phyloP scores from a whole-genome alignment of 208 protist genomes.

The Leishmania amazonensis region DNA sequence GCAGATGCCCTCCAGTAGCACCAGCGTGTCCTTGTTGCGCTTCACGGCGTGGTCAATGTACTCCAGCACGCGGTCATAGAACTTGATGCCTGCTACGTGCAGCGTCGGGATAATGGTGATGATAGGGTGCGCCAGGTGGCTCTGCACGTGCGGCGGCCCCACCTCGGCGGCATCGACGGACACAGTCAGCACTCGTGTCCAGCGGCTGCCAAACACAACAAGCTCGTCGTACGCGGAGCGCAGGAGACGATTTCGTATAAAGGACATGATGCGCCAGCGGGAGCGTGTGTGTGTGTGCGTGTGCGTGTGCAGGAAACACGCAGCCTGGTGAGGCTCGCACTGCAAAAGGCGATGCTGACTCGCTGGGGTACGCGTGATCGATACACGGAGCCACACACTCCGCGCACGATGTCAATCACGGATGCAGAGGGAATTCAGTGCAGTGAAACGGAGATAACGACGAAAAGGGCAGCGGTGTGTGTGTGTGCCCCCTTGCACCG shows the following conservation, averaged over 20 bases:
- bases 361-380: no score
- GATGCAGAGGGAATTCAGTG: not conserved
- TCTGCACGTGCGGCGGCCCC: conserved; percentile 41
- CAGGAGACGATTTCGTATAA: conserved; percentile 36
- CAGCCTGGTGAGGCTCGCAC: not conserved
- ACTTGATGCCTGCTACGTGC: conserved; percentile 80
- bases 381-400: not conserved
- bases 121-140: conserved; percentile 42
- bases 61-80: conserved; percentile 87
- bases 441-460: not conserved
- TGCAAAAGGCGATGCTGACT: not conserved
- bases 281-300: not conserved
- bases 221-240: conserved; percentile 78
- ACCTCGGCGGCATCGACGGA: conserved; percentile 25
- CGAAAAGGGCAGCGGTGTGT: not conserved
- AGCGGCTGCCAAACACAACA: conserved; percentile 80
- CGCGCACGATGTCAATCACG: not conserved
- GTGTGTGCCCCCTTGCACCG: not conserved
- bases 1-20: conserved; percentile 91
- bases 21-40: conserved; percentile 60
- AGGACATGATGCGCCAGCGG: conserved; percentile 14
- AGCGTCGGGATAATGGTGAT: conserved; percentile 89
- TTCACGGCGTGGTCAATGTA: conserved; percentile 81
- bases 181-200: conserved; percentile 71
- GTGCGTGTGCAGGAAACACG: not conserved